Evolutionary conservation across 305 asterid species (phyloP), one percentile per base, ranked within the genome.

Genomic region (Fraxinus paxiana): DNA sequence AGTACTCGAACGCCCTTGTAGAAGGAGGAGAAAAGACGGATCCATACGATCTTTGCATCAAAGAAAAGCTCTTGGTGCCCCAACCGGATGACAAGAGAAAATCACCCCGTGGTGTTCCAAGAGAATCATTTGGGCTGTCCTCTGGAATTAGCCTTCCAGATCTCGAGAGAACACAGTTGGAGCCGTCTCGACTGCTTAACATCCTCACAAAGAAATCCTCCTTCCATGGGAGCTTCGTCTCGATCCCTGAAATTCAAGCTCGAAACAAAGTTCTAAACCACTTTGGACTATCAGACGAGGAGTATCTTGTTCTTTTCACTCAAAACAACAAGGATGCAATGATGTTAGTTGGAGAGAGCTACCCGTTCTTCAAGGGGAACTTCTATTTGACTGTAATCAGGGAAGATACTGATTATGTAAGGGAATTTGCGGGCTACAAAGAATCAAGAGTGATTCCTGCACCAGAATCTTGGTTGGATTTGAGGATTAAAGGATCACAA

Each of bases 311-410:
- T 20, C 86, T 92, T 7, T 92, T 92, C 81, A 87, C 97, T 13
- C 93, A 88, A 73, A 88, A 77, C 73, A 88, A 88, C 24, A 90
- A 86, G 83, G 97, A 90, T 75, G 97, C 97, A 18, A 89, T 90
- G 97, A 92, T 92, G 97, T 67, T 92, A 82, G 92, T 92, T 15
- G 97, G 97, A 31, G 97, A 90, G 74, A 90, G 97, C 87, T 92
- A 90, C 83, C 97, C 95, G 0, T 92, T 90, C 41, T 90, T 90
- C 88, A 88, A 87, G 82, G 93, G 93, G 81, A 92, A 90, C 48
- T 83, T 82, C 46, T 92, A 92, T 71, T 76, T 92, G 82, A 90
- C 91, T 0, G 82, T 83, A 12, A 82, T 92, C 4, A 87, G 86
- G 3, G 92, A 92, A 79, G 93, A 89, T 17, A 78, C 65, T 2